Percentiles rank a stretch among this genome's conserved stretches.
Evolutionary conservation across 345 rosid species (phyloP).

Genomic region (Eucalyptus polyanthemos): DNA sequence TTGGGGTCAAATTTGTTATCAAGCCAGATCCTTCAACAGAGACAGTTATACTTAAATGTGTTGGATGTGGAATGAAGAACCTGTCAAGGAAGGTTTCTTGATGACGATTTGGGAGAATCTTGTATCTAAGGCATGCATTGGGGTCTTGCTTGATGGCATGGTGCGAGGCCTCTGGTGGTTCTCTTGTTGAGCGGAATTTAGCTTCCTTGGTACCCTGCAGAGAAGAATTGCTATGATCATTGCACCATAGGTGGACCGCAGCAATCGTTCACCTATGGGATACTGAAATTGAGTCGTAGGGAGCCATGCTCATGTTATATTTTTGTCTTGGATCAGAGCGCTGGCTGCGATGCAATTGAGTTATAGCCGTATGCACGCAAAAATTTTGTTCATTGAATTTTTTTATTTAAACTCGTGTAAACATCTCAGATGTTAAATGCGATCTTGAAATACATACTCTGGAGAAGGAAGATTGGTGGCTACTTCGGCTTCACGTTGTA

Average conservation of each 20-base stretch:
- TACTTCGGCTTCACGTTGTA: background rate
- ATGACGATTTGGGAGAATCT: background rate
- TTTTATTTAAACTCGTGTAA: background rate
- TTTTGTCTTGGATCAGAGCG: background rate
- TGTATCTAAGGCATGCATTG: background rate
- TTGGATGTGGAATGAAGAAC: conserved; percentile 72
- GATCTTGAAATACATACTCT: background rate
- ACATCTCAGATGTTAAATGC: background rate
- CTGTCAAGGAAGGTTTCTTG: conserved; percentile 64
- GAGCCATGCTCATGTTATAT: background rate
- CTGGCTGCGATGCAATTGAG: background rate
- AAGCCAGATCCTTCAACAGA: conserved; percentile 61
- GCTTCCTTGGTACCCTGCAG: background rate
- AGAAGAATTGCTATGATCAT: background rate
- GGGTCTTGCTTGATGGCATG: background rate
- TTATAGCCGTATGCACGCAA: background rate
- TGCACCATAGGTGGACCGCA: background rate
- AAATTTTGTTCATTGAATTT: background rate
- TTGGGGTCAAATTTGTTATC: conserved; percentile 52
- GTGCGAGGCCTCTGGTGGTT: background rate
- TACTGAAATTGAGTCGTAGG: background rate
- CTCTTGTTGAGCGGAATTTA: background rate
- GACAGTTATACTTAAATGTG: conserved; percentile 64
- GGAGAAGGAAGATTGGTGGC: background rate
- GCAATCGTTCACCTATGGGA: background rate